A percentile compares a stretch with the other conserved stretches of the same genome.
Conservation (phyloP, 108 stramenopile species). For the Skeletonema grethae region DNA sequence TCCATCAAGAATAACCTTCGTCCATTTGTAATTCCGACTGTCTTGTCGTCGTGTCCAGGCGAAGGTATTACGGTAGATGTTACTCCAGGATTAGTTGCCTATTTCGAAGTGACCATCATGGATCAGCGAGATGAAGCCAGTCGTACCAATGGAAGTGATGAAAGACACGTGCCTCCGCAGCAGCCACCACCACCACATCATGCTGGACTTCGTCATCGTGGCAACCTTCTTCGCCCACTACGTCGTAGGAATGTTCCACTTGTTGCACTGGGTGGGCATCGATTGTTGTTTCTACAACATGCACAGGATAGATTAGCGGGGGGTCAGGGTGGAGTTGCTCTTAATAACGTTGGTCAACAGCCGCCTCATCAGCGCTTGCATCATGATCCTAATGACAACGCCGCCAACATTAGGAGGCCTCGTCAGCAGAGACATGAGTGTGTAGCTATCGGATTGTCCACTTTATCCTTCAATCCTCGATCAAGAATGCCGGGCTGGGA, state of each 20-base stretch:
- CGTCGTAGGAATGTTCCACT: background rate
- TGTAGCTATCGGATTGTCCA: conserved; percentile 75
- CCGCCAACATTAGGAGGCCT: background rate
- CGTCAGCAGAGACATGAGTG: conserved; percentile 49
- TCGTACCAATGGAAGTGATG: background rate
- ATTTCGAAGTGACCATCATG: conserved; percentile 75
- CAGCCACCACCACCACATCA: too few relatives aligned
- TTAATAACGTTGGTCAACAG: background rate
- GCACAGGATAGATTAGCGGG: background rate
- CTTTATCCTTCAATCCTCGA: conserved; percentile 42
- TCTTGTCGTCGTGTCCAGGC: background rate
- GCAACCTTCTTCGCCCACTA: background rate
- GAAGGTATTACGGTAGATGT: conserved; percentile 38
- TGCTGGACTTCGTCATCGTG: background rate
- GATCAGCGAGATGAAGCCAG: conserved; percentile 1
- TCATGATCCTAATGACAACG: too few relatives aligned
- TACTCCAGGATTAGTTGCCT: conserved; percentile 69
- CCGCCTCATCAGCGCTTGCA: too few relatives aligned
- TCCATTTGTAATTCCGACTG: conserved; percentile 23
- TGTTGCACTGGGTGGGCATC: background rate
- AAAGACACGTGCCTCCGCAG: background rate
- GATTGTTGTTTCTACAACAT: background rate
- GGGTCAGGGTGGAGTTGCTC: background rate
- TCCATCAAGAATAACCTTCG: background rate
- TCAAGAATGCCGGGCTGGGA: conserved; percentile 88